phyloP scores from a whole-genome alignment of 192 early-diverging fungal species.

The Cetraspora pellucida region DNA sequence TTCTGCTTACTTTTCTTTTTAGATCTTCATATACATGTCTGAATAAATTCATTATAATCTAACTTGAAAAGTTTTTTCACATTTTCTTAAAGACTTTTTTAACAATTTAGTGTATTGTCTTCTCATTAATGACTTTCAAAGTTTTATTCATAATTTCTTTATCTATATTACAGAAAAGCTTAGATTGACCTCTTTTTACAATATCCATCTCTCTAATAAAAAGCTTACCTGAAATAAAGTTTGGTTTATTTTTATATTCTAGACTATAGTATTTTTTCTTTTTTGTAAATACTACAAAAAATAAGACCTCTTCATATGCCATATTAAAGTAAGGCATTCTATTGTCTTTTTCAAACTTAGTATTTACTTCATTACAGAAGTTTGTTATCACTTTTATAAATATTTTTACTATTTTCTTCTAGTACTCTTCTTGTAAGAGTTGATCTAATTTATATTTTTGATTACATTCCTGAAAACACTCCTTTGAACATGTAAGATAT shows the following conservation, averaged over 20 bases:
- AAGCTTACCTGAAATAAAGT: neutral
- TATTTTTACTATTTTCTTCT: slow-evolving; percentile 16
- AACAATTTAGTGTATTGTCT: neutral
- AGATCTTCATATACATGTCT: neutral
- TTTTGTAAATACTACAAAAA: neutral
- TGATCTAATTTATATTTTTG: neutral
- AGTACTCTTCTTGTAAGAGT: neutral
- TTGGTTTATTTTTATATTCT: neutral
- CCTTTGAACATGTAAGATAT: neutral
- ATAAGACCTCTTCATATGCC: slow-evolving; percentile 20
- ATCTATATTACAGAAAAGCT: slow-evolving; percentile 1
- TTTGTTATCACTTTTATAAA: neutral
- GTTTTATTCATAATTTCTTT: neutral
- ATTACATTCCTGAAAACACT: slow-evolving; percentile 8
- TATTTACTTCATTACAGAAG: slow-evolving; percentile 6
- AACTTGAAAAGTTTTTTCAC: neutral
- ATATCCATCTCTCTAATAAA: slow-evolving; percentile 9
- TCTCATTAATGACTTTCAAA: neutral
- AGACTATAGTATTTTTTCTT: slow-evolving; percentile 16
- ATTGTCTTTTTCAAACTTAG: neutral
- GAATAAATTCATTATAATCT: neutral
- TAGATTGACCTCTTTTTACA: neutral
- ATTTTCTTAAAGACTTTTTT: neutral
- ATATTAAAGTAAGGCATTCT: neutral
- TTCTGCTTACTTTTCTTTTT: neutral